Percentiles rank a stretch among this genome's conserved stretches.
phyloP scores from a whole-genome alignment of 2,329 filamentous ascomycete species.

The Colletotrichum sidae region DNA sequence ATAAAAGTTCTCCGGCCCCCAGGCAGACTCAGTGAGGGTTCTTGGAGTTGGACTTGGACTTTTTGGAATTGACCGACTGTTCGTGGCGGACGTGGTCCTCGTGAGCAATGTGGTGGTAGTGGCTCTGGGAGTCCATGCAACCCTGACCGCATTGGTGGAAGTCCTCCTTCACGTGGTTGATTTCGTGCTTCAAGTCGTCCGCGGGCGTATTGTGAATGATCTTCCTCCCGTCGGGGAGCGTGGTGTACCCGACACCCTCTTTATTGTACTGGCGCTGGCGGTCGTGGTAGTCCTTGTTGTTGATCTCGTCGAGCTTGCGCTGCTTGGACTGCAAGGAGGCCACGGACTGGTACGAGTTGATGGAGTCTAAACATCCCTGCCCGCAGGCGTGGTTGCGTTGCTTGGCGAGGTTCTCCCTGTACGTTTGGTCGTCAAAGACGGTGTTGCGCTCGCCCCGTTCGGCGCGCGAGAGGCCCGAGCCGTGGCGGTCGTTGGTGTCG shows the following conservation, averaged over 20 bases:
- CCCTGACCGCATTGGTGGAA: not conserved
- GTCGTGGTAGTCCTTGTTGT: not conserved
- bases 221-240: not conserved
- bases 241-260: not conserved
- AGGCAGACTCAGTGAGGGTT: too few relatives aligned
- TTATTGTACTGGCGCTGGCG: not conserved
- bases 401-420: conserved; percentile 23
- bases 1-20: too few relatives aligned
- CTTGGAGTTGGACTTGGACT: not conserved
- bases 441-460: conserved; percentile 18
- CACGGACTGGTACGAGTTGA: conserved; percentile 4
- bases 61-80: too few relatives aligned
- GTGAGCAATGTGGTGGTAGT: not conserved
- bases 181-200: not conserved
- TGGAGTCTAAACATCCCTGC: not conserved
- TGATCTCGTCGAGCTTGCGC: not conserved
- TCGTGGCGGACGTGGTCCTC: not conserved
- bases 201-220: not conserved
- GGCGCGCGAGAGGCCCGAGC: not conserved
- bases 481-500: too few relatives aligned
- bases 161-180: not conserved
- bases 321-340: not conserved
- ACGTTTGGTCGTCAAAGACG: conserved; percentile 1
- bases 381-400: not conserved
- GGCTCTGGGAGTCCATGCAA: not conserved